Base-by-base conservation (phyloP, 176 grass and related monocot genomes). In the Raddia guianensis region DNA sequence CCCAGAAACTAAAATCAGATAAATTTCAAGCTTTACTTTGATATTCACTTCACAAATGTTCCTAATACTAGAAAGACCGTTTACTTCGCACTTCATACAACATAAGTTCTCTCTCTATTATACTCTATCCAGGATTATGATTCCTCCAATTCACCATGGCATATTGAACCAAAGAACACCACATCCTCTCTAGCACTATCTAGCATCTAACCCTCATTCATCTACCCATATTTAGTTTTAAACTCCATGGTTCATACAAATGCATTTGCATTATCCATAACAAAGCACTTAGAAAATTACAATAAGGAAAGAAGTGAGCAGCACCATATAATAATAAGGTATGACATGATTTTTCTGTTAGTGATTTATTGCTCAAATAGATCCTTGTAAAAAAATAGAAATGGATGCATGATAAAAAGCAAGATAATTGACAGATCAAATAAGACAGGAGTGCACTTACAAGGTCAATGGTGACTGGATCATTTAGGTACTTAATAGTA, bases 401-500 rank as follows among this genome's bases (percentile, higher is more conserved):
- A 68, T 64, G 18, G 5, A 55, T 72, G 49, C 11, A 13, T 80
- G 75, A n/a, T 54, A 55, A 19, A 34, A 78, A 37, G 59, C 45
- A 60, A 27, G 11, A 76, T 61, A 15, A 61, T 46, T 70, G 45
- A 12, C 7, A 69, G 34, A 6, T 27, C 4, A 40, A 67, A 77
- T 20, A 78, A 62, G 12, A 76, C 0, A 68, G 47, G 12, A 56
- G 43, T 34, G 56, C 3, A 89, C 92, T 91, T 63, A 94, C 92
- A 75, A 93, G 91, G 65, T 93, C 91, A 83, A 93, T 88, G 11
- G 65, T 79, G 48, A 88, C 58, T 55, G 91, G 91, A 76, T 93
- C 88, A 55, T 93, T 93, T 73, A 93, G 66, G 68, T 86, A 90
- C 80, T 82, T 83, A 53, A 76, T 77, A 13, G 88, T 72, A 83